These are phyloP conservation scores for Agrocybe chaxingu DNA, from an alignment of 768 basidiomycete species.

Conservation along the genomic window DNA sequence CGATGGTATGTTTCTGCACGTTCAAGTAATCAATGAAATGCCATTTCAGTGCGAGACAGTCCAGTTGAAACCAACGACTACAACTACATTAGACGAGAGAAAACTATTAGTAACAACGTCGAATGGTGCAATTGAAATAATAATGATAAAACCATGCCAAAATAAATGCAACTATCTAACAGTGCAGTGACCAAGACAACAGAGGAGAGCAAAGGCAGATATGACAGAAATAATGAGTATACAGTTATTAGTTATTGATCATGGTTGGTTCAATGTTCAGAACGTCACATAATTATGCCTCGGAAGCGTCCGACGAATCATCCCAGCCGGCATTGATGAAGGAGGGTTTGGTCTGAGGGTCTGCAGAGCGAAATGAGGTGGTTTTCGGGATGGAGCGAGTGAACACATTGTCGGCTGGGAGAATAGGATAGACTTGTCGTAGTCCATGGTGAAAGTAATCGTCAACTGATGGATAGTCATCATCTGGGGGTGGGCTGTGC, in stretches of 20 bases:
- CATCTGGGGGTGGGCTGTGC: too few relatives aligned
- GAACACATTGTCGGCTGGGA: slow-evolving; percentile 14
- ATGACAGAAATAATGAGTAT: background rate
- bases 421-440: slow-evolving; percentile 25
- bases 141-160: slow-evolving; percentile 16
- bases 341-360: slow-evolving; percentile 41
- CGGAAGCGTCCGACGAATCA: slow-evolving; percentile 40
- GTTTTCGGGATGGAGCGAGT: slow-evolving; percentile 21
- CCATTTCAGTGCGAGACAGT: background rate
- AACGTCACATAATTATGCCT: slow-evolving; percentile 15
- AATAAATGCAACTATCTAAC: too few relatives aligned
- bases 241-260: background rate
- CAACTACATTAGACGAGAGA: slow-evolving; percentile 4
- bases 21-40: background rate
- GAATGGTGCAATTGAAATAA: slow-evolving; percentile 6
- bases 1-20: background rate
- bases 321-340: slow-evolving; percentile 60
- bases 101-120: slow-evolving; percentile 1
- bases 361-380: slow-evolving; percentile 30
- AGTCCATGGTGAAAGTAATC: slow-evolving; percentile 18
- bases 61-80: background rate
- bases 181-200: background rate
- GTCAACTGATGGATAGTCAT: slow-evolving; percentile 12
- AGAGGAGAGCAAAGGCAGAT: slow-evolving; percentile 1
- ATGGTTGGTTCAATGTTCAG: slow-evolving; percentile 3